These are phyloP conservation scores for Phytophthora brassicae DNA, from an alignment of 352 stramenopile species.

Conservation along the genomic window DNA sequence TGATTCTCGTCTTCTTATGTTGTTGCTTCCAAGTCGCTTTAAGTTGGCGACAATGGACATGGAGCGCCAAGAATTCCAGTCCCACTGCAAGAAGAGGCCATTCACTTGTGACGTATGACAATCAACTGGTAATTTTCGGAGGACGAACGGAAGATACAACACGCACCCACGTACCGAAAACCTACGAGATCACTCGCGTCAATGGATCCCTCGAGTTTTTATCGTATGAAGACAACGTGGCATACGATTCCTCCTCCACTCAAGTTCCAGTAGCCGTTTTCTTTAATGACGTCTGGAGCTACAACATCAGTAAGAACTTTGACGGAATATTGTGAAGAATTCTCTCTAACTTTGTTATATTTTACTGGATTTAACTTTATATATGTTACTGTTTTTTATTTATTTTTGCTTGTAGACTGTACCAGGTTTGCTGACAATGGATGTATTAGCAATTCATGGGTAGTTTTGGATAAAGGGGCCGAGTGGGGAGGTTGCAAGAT, in stretches of 20 bases:
- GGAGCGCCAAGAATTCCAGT: constrained; percentile 43
- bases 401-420: constrained; percentile 68
- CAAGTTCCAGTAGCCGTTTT: constrained; percentile 85
- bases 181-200: constrained; percentile 84
- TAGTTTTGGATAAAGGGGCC: constrained; percentile 78
- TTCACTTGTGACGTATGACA: constrained; percentile 86
- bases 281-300: constrained; percentile 97
- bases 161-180: constrained; percentile 88
- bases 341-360: no score
- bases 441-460: constrained; percentile 85
- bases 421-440: constrained; percentile 85
- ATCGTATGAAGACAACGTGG: constrained; percentile 88
- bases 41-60: constrained; percentile 89
- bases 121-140: constrained; percentile 90
- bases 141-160: constrained; percentile 90
- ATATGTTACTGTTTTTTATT: no score
- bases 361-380: no score
- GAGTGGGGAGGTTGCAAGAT: constrained; percentile 92
- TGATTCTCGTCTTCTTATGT: constrained; percentile 11
- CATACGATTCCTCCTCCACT: constrained; percentile 39
- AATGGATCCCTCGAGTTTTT: constrained; percentile 86
- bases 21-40: constrained; percentile 13
- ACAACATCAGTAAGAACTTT: constrained; percentile 84
- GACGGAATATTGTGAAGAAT: not conserved
- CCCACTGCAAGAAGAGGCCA: constrained; percentile 83